These are phyloP conservation scores for Arthrocladium fulminans DNA, from an alignment of 2,329 filamentous ascomycete genomes.

Conservation along the genomic window DNA sequence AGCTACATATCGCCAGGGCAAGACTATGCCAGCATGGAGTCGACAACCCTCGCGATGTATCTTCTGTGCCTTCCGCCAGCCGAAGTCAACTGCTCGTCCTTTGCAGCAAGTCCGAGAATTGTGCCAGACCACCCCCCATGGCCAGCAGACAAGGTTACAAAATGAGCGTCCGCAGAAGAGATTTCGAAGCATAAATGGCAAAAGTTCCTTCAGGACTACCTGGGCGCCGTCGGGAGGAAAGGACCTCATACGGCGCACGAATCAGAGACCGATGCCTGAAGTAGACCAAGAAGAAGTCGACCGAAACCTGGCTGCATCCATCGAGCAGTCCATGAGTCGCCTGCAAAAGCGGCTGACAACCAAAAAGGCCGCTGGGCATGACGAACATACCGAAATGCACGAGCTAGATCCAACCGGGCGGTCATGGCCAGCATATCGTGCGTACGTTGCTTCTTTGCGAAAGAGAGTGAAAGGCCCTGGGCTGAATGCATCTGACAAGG, in stretches of 20 bases:
- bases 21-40: conserved; percentile 11
- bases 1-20: not conserved
- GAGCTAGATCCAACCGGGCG: not conserved
- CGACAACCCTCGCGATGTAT: conserved; percentile 28
- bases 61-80: conserved; percentile 31
- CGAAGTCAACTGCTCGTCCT: not conserved
- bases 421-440: not conserved
- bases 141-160: not conserved
- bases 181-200: not conserved
- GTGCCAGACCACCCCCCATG: not conserved
- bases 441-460: not conserved
- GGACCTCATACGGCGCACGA: not conserved
- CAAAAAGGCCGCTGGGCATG: not conserved
- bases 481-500: not conserved
- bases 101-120: not conserved
- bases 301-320: not conserved
- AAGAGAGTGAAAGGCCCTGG: not conserved
- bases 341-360: not conserved
- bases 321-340: not conserved
- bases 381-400: not conserved
- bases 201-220: not conserved
- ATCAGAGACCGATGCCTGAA: not conserved
- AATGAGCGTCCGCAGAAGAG: not conserved
- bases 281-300: not conserved
- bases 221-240: not conserved